phyloP scores from a whole-genome alignment of 257 asterid species.

The Solanum pinnatisectum region DNA sequence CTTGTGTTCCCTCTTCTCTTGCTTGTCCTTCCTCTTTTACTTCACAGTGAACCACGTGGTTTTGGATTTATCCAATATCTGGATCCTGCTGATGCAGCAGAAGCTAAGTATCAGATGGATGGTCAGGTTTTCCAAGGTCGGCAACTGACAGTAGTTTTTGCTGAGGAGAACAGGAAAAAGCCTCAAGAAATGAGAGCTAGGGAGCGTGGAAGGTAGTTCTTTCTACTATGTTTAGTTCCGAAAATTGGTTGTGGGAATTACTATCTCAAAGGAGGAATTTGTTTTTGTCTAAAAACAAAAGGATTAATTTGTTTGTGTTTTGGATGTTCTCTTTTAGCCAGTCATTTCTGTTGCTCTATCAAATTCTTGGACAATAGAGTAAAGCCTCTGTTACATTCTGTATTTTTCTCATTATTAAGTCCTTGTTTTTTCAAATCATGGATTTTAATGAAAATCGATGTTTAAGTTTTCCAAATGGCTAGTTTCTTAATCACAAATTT shows the following conservation, averaged over 20 bases:
- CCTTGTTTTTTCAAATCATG: neutral
- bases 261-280: neutral
- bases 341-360: neutral
- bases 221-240: neutral
- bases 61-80: conserved; percentile 93
- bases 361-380: neutral
- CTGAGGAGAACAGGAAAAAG: conserved; percentile 90
- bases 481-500: neutral
- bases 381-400: neutral
- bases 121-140: conserved; percentile 73
- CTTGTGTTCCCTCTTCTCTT: neutral
- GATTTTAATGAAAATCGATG: neutral
- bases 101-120: conserved; percentile 91
- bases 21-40: neutral
- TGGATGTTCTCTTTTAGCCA: neutral
- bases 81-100: conserved; percentile 89
- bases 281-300: neutral
- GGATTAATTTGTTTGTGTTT: neutral
- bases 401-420: neutral
- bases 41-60: conserved; percentile 75
- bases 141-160: conserved; percentile 88
- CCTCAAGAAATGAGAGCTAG: conserved; percentile 80
- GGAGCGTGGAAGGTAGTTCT: conserved; percentile 50
- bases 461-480: neutral
- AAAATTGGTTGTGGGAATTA: neutral